Conservation (phyloP, 1,284 basidiomycete genomes). For the Pascua sp. region DNA sequence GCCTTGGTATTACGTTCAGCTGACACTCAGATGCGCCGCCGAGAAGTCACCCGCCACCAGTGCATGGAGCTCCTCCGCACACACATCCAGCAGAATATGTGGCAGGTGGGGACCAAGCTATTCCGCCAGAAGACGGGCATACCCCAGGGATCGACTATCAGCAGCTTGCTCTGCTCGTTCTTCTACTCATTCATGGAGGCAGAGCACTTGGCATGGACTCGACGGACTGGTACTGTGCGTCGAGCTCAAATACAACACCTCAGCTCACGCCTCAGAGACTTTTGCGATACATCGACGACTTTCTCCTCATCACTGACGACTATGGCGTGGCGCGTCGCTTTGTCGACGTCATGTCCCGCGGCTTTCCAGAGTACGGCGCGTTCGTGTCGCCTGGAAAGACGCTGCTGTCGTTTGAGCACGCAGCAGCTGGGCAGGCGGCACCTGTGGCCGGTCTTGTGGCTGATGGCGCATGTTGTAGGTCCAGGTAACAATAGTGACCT, state of each 20-base stretch:
- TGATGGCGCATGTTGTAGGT: conserved; percentile 17
- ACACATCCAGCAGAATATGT: conserved; percentile 86
- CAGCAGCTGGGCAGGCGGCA: conserved; percentile 21
- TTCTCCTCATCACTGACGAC: conserved; percentile 78
- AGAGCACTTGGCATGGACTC: conserved; percentile 59
- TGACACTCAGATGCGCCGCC: conserved; percentile 24
- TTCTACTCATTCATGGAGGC: conserved; percentile 90
- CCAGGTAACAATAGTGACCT: neutral
- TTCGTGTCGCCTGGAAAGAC: conserved; percentile 86
- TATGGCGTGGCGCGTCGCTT: conserved; percentile 64
- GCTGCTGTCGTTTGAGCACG: conserved; percentile 54
- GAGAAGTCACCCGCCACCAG: conserved; percentile 52
- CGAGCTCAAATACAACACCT: neutral
- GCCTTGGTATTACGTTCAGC: neutral
- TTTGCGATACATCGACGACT: conserved; percentile 88
- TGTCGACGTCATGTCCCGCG: conserved; percentile 72
- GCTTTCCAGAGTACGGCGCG: conserved; percentile 90
- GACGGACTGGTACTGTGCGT: conserved; percentile 63
- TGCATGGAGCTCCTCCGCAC: conserved; percentile 74
- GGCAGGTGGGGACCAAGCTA: conserved; percentile 50
- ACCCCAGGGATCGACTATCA: conserved; percentile 90
- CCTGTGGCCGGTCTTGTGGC: conserved; percentile 15
- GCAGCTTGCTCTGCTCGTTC: conserved; percentile 82
- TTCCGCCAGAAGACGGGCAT: conserved; percentile 79
- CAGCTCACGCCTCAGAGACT: conserved; percentile 57